A percentile compares a stretch with the other conserved stretches of the same genome.
phyloP scores from a whole-genome alignment of 768 basidiomycete genomes.

The Piloderma croceum region DNA sequence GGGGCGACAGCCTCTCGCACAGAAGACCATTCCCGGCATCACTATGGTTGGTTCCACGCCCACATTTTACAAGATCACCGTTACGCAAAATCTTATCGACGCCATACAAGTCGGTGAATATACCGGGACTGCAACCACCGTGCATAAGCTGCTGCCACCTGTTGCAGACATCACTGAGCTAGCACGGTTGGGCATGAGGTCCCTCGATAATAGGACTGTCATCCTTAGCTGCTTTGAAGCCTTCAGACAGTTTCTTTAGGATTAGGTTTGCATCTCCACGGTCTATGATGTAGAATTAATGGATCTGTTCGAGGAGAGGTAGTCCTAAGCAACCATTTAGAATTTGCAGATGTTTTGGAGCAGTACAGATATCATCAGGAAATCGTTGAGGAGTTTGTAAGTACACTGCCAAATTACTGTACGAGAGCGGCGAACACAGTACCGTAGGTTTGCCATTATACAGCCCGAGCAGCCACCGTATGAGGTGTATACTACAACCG shows the following conservation, averaged over 20 bases:
- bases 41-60: slow-evolving; percentile 30
- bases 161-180: background rate
- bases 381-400: too few relatives aligned
- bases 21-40: slow-evolving; percentile 30
- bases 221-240: background rate
- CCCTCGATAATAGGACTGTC: background rate
- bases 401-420: too few relatives aligned
- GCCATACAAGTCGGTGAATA: slow-evolving; percentile 1
- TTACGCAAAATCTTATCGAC: slow-evolving; percentile 25
- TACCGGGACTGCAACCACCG: background rate
- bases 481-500: too few relatives aligned
- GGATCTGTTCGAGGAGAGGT: too few relatives aligned
- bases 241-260: background rate
- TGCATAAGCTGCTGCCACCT: background rate
- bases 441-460: too few relatives aligned
- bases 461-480: too few relatives aligned
- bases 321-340: too few relatives aligned
- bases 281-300: too few relatives aligned
- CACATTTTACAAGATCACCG: slow-evolving; percentile 30
- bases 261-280: too few relatives aligned
- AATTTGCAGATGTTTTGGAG: too few relatives aligned
- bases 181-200: background rate
- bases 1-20: slow-evolving; percentile 12
- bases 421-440: too few relatives aligned
- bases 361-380: too few relatives aligned